Evolutionary conservation across 495 filamentous ascomycete genomes (phyloP), one percentile per base, ranked within the genome.

Genomic region (Beverwykella pulmonaria): DNA sequence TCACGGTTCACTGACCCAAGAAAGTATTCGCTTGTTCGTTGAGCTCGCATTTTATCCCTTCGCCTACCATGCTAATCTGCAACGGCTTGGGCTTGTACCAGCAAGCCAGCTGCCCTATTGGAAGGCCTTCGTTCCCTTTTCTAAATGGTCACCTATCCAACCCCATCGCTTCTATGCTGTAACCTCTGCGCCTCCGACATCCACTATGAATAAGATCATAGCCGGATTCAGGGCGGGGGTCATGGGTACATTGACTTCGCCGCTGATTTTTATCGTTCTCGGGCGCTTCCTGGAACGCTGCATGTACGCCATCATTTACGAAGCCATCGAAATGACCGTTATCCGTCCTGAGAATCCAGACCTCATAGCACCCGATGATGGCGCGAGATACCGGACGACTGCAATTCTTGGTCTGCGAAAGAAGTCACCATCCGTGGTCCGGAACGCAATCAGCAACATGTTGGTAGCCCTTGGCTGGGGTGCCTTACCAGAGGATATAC

Each of bases 111-210:
- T 63, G 12, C 68, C 68, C 14, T 49, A 53, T 9, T 58, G 46
- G 27, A 59, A 27, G 47, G 30, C 68, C 14, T 64, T 71, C 27
- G 50, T 67, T 48, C 68, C 68, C 12, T 71, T 71, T 54, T 67
- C 63, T 17, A 22, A 22, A 17, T 53, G 19, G 15, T 70, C 68
- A 19, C 68, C 63, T 12, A 61, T 70, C 26, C 32, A 39, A 44
- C 49, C 49, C 4, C 25, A 61, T 32, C 29, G 48, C n/a, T 17
- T 57, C 25, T 32, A 53, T 25, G 27, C 50, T 17, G 44, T 5
- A 17, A 20, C 41, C 9, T 44, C 48, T 34, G 44, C 23, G 17
- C 6, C 39, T 44, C 39, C 39, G 27, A 50, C 29, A 20, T 56
- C 63, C 15, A 20, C 53, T 14, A 22, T 63, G 12, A 52, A 50